phyloP scores from a whole-genome alignment of 2,329 filamentous ascomycete genomes.

The Gaeumannomyces tritici region DNA sequence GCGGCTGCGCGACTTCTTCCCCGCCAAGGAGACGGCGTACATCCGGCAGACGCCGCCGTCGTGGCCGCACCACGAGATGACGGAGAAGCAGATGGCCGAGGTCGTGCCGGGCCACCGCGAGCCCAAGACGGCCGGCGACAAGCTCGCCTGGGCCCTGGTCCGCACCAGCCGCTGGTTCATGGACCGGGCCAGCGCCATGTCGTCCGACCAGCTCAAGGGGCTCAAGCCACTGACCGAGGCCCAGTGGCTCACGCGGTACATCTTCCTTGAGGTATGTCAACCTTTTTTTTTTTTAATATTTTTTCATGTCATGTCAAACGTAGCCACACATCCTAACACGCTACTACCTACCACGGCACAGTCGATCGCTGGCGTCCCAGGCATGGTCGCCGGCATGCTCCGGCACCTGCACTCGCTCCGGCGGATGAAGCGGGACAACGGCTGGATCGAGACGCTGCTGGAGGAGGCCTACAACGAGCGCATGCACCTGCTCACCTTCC shows the following conservation, averaged over 20 bases:
- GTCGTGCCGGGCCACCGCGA: slow-evolving; percentile 70
- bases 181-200: slow-evolving; percentile 68
- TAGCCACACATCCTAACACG: background rate
- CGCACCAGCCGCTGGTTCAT: slow-evolving; percentile 69
- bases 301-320: no score
- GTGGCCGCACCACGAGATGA: slow-evolving; percentile 67
- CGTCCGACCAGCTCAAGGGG: slow-evolving; percentile 56
- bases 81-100: slow-evolving; percentile 65
- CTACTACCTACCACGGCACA: background rate
- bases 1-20: slow-evolving; percentile 52
- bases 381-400: slow-evolving; percentile 94
- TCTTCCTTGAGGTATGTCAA: slow-evolving; percentile 63
- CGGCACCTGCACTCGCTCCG: slow-evolving; percentile 78
- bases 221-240: slow-evolving; percentile 63
- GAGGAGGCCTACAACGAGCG: slow-evolving; percentile 89
- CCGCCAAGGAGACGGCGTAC: slow-evolving; percentile 46
- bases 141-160: slow-evolving; percentile 67
- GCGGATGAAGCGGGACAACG: slow-evolving; percentile 83
- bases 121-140: slow-evolving; percentile 65
- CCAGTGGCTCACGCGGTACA: slow-evolving; percentile 81
- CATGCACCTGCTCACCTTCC: slow-evolving; percentile 81
- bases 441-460: slow-evolving; percentile 88
- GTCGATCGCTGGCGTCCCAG: slow-evolving; percentile 87
- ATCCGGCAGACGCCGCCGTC: slow-evolving; percentile 55
- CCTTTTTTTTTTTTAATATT: background rate